Base-by-base conservation (phyloP, 306 rosid genomes). In the Acacia melanoxylon region DNA sequence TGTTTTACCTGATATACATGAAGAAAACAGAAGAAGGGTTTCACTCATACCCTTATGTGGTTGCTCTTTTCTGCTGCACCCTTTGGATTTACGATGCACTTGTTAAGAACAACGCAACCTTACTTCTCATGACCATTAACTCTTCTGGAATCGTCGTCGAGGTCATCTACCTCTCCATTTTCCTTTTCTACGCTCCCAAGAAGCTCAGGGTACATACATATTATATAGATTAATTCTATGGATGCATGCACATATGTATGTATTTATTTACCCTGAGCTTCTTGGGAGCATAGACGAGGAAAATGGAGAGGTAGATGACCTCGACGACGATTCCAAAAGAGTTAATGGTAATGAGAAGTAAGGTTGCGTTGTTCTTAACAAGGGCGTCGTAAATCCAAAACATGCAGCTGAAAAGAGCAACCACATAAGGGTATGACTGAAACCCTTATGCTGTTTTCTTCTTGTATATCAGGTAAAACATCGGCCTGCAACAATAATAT, bases 301-400 rank as follows among this genome's bases (percentile, higher is more conserved):
- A 96, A 1, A 89, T 69, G 70, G 75, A 20, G 44, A 96, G 82
- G 89, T 96, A 93, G 42, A 78, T 6, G 1, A 91, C 10, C 69
- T 96, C 99, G 5, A 93, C 86, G 3, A 92, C 82, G 75, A 91
- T 79, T 22, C 99, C 99, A 72, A 88, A 83, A 13, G 92, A 83
- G 87, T 96, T 96, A 86, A 96, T 90, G 70, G 98, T 91, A 78
- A 93, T 85, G 80, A 96, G 92, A 79, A 93, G 86, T 6, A 93
- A 84, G 68, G 70, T 85, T 11, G 92, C 81, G 20, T 87, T 85
- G 8, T 74, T 74, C 78, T 93, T 91, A n/a, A 91, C 86, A 19
- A 89, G 71, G 2, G 94, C 99, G 3, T 96, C 93, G 86, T 93
- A 96, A 6, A 96, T 89, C 97, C 96, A 92, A 10, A 93, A 82